Conservation (phyloP, 2,329 filamentous ascomycete genomes). For the Aspergillus brunneoviolaceus region DNA sequence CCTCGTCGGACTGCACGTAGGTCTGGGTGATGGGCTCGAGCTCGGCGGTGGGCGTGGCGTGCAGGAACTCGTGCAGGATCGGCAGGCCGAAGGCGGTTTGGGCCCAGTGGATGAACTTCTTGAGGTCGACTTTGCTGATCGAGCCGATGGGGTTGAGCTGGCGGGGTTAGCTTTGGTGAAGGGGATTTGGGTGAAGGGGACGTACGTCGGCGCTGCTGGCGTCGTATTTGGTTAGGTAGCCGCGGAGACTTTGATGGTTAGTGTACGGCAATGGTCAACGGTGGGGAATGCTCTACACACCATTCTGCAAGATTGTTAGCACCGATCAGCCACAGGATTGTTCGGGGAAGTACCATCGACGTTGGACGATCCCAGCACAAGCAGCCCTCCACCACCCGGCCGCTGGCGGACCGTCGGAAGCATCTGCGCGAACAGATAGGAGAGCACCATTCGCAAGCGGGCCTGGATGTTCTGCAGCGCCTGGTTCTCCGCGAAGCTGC, state of each 20-base stretch:
- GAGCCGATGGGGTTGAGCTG: slow-evolving; percentile 44
- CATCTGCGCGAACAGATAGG: slow-evolving; percentile 64
- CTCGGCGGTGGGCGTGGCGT: slow-evolving; percentile 62
- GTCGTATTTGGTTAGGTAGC: slow-evolving; percentile 72
- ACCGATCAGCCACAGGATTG: neutral
- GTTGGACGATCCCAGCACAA: slow-evolving; percentile 68
- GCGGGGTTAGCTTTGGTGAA: slow-evolving; percentile 1
- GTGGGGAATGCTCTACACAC: slow-evolving; percentile 14
- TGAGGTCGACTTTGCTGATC: slow-evolving; percentile 67
- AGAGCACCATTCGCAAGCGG: slow-evolving; percentile 63
- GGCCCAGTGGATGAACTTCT: slow-evolving; percentile 69
- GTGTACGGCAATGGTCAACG: neutral
- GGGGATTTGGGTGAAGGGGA: neutral
- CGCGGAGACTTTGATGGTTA: slow-evolving; percentile 39
- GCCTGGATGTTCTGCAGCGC: slow-evolving; percentile 69
- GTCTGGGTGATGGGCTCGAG: slow-evolving; percentile 64
- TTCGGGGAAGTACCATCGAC: slow-evolving; percentile 48
- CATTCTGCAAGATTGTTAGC: slow-evolving; percentile 26
- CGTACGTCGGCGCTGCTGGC: slow-evolving; percentile 56
- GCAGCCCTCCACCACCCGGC: slow-evolving; percentile 56
- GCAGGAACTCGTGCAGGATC: slow-evolving; percentile 65
- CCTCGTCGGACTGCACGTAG: slow-evolving; percentile 61
- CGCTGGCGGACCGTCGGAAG: slow-evolving; percentile 59
- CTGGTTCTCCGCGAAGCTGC: slow-evolving; percentile 60
- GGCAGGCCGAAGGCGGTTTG: slow-evolving; percentile 60